Percentiles rank a stretch among this genome's conserved stretches.
phyloP scores from a whole-genome alignment of 768 basidiomycete genomes.

The Amylocystis lapponica region DNA sequence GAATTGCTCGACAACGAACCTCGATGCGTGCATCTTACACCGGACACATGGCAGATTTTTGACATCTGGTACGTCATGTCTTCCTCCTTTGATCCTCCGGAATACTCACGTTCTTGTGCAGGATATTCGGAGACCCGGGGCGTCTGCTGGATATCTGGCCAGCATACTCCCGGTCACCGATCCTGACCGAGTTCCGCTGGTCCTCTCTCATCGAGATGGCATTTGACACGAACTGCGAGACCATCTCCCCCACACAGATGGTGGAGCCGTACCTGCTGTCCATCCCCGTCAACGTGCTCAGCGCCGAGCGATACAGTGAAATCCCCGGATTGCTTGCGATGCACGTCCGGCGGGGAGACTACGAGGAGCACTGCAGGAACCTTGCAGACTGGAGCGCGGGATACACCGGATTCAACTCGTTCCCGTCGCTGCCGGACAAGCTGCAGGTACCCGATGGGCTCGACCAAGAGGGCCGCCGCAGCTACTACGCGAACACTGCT shows the following conservation, averaged over 20 bases:
- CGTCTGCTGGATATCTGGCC: conserved; percentile 44
- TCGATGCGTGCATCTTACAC: conserved; percentile 43
- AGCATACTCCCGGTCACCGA: conserved; percentile 39
- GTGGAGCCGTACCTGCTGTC: conserved; percentile 6
- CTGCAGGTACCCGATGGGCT: conserved; percentile 25
- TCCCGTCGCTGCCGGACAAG: conserved; percentile 35
- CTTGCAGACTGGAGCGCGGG: conserved; percentile 29
- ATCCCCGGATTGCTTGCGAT: conserved; percentile 38
- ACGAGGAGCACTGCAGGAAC: conserved; percentile 33
- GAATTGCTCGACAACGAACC: conserved; percentile 31
- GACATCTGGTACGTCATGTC: conserved; percentile 42
- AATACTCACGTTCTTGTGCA: conserved; percentile 17
- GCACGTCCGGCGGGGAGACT: conserved; percentile 49
- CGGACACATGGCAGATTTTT: conserved; percentile 37
- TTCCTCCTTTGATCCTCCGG: conserved; percentile 18
- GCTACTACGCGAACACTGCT: conserved; percentile 39
- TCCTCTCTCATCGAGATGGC: conserved; percentile 52
- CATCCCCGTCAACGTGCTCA: background rate
- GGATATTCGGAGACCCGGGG: conserved; percentile 40
- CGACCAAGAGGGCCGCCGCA: conserved; percentile 17
- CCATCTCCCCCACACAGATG: conserved; percentile 27
- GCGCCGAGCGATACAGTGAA: conserved; percentile 2
- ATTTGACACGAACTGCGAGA: conserved; percentile 39
- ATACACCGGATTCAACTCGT: conserved; percentile 40
- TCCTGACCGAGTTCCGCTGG: conserved; percentile 47